A percentile compares a stretch with the other conserved stretches of the same genome.
phyloP scores from a whole-genome alignment of 2,329 filamentous ascomycete genomes.

The Monosporascus cannonballus region DNA sequence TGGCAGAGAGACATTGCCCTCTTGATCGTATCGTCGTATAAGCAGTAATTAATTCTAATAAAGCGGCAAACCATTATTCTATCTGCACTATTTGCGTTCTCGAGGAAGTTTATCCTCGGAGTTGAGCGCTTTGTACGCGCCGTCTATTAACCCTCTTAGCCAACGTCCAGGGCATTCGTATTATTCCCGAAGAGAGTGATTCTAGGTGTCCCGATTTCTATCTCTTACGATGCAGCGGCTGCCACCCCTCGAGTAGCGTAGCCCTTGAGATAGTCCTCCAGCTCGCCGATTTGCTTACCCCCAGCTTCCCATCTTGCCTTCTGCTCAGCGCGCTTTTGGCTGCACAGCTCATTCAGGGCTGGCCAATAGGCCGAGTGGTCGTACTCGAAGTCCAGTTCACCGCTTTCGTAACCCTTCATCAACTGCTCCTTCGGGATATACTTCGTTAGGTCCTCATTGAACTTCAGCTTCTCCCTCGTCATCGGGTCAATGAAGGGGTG shows the following conservation, averaged over 20 bases:
- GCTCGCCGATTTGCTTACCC: constrained; percentile 78
- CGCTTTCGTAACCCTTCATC: constrained; percentile 67
- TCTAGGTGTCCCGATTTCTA: not conserved
- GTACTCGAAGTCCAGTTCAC: constrained; percentile 84
- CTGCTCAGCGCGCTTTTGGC: constrained; percentile 56
- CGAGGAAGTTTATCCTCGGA: too few species aligned
- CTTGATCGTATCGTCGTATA: too few species aligned
- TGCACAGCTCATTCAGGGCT: constrained; percentile 66
- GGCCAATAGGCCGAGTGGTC: constrained; percentile 89
- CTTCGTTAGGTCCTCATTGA: constrained; percentile 84
- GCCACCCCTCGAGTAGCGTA: constrained; percentile 20
- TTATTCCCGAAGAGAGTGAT: too few species aligned
- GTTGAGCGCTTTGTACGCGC: not conserved
- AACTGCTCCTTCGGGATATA: constrained; percentile 80
- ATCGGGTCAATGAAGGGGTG: constrained; percentile 93
- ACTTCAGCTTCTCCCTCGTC: constrained; percentile 92
- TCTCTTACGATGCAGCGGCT: not conserved
- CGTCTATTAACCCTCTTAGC: not conserved
- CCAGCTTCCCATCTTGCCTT: constrained; percentile 69
- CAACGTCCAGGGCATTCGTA: too few species aligned
- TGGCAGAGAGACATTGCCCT: too few species aligned
- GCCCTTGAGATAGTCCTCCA: constrained; percentile 80
- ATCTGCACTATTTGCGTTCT: too few species aligned
- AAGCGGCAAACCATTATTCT: too few species aligned
- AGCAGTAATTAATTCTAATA: too few species aligned